Percentiles rank a stretch among this genome's conserved stretches.
phyloP scores from a whole-genome alignment of 2,329 filamentous ascomycete genomes.

The Dactylellina drechsleri region DNA sequence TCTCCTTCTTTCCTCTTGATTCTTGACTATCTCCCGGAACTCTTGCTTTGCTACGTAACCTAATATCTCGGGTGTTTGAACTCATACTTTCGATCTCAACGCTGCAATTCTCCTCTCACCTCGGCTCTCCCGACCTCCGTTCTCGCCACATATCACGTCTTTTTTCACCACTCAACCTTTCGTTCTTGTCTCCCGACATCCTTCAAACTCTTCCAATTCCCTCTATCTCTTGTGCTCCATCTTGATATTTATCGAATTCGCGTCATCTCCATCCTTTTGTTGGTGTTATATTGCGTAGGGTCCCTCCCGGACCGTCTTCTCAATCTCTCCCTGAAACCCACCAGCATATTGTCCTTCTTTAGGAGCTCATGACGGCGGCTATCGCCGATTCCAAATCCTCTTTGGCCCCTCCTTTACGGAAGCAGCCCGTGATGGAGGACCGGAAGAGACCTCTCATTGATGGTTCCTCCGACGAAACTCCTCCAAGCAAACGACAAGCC shows the following conservation, averaged over 20 bases:
- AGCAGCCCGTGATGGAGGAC: conserved; percentile 84
- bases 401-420: conserved; percentile 59
- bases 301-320: conserved; percentile 22
- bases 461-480: conserved; percentile 74
- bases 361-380: conserved; percentile 53
- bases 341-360: conserved; percentile 25
- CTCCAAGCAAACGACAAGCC: conserved; percentile 85
- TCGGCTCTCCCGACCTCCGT: conserved; percentile 10
- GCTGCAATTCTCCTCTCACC: not conserved
- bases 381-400: conserved; percentile 54
- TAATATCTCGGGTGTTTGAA: conserved; percentile 2
- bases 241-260: conserved; percentile 13
- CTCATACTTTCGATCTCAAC: too few species aligned
- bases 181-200: conserved; percentile 7
- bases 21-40: too few species aligned
- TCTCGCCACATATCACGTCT: conserved; percentile 29
- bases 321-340: conserved; percentile 16
- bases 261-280: conserved; percentile 1
- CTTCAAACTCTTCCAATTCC: not conserved
- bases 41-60: too few species aligned
- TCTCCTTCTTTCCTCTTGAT: not conserved
- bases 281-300: conserved; percentile 13
- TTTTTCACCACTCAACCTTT: conserved; percentile 31
- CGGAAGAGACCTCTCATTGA: conserved; percentile 91
- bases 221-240: conserved; percentile 4